Evolutionary conservation across 768 basidiomycete species (phyloP), one percentile per base, ranked within the genome.

Genomic region (Candolleomyces eurysporus): DNA sequence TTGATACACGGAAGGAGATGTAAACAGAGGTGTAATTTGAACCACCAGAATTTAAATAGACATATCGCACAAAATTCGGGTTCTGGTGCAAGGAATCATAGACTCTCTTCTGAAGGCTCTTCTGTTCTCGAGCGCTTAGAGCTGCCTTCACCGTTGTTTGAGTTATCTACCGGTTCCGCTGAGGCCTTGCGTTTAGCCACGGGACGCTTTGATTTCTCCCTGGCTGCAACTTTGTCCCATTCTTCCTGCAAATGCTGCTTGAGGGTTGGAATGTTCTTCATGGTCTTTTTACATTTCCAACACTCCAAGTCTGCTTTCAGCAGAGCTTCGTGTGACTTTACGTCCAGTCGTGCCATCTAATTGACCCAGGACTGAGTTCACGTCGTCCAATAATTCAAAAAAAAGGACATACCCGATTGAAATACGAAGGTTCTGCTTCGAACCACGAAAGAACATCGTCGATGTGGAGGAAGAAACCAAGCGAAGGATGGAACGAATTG

Each of bases 401-500:
- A 19, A 9, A 43, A 10, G 3, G 45, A 49, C 63, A 65, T 50
- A 66, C 64, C 61, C 57, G 46, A 45, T 66, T 17, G 73, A 67
- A 66, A 68, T 80, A 87, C 0, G 82, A 80, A 1, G 82, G 77
- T 17, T 82, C 84, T 14, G 84, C 83, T 31, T 90, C 90, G 62
- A 92, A 88, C 93, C 93, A 94, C 2, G 82, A 79, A 48, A 91
- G 75, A n/a, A 96, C 89, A 10, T 92, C 86, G 55, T 86, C 79
- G 17, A 95, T 74, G 62, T 87, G 83, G 3, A 96, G 68, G 74
- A 96, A 96, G 75, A 93, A 96, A 1, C 91, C 93, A 19, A 84
- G 78, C 52, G 84, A 84, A 0, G 94, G 94, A 67, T 91, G 88
- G 75, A 96, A 97, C 5, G 92, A 90, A 68, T 96, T 95, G 74